These are phyloP conservation scores for Termitomyces sp. DNA, from an alignment of 768 basidiomycete species.

Conservation along the genomic window DNA sequence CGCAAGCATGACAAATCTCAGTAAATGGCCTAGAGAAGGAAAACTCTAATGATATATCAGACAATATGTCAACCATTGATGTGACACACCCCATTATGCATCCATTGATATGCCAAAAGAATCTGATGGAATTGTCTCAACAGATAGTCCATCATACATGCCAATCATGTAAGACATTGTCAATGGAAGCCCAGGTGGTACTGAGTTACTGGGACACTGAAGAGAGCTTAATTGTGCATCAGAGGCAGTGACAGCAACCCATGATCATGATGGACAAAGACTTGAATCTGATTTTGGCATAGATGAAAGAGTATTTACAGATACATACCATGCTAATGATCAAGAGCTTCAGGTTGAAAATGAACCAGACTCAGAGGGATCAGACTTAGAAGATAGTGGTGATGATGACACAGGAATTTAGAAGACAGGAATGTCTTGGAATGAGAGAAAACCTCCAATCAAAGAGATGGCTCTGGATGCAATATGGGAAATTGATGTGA, in stretches of 20 bases:
- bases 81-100: background rate
- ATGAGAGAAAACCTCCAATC: background rate
- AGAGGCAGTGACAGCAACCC: too few species aligned
- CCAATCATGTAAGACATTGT: background rate
- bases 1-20: too few species aligned
- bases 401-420: too few species aligned
- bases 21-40: too few species aligned
- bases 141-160: background rate
- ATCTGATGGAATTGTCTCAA: background rate
- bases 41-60: too few species aligned
- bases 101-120: background rate
- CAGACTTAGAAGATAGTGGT: background rate
- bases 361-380: background rate
- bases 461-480: background rate
- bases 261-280: background rate
- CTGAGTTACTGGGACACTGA: too few species aligned
- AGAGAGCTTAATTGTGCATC: too few species aligned
- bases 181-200: too few species aligned
- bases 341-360: background rate
- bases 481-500: background rate
- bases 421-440: background rate
- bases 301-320: background rate
- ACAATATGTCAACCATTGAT: background rate
- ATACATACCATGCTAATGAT: background rate
- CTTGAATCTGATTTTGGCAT: background rate